Evolutionary conservation across 2,329 filamentous ascomycete genomes (phyloP).

Genomic region (Phaeosphaeria sp.): DNA sequence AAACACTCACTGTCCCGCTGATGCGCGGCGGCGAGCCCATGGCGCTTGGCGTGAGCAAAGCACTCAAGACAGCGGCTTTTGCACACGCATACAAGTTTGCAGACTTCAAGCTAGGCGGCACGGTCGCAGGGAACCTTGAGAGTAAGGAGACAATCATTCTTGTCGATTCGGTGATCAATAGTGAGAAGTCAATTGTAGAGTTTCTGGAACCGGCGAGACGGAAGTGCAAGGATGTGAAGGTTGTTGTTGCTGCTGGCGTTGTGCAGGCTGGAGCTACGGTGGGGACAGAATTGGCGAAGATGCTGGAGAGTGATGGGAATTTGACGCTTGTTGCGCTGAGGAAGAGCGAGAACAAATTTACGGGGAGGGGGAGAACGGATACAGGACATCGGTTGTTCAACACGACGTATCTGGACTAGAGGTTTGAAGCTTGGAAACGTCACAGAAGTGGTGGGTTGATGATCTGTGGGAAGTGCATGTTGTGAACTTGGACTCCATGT

Average conservation of each 20-base stretch:
- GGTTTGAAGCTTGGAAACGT: not conserved
- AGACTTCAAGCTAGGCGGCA: not conserved
- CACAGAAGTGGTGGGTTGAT: too few relatives aligned
- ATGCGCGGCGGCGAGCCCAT: slow-evolving; percentile 71
- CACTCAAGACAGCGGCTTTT: slow-evolving; percentile 60
- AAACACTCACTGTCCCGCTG: slow-evolving; percentile 64
- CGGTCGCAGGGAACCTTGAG: not conserved
- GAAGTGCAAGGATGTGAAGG: not conserved
- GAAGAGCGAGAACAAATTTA: slow-evolving; percentile 64
- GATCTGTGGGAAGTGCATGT: too few relatives aligned
- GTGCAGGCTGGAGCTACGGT: slow-evolving; percentile 53
- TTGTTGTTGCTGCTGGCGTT: slow-evolving; percentile 53
- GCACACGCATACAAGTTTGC: slow-evolving; percentile 48
- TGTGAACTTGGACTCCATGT: too few relatives aligned
- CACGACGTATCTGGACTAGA: slow-evolving; percentile 54
- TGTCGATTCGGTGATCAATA: not conserved
- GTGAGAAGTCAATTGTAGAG: not conserved
- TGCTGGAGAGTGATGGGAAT: slow-evolving; percentile 5
- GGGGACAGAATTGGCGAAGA: not conserved
- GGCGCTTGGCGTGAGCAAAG: slow-evolving; percentile 64
- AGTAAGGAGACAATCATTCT: not conserved
- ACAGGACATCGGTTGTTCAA: slow-evolving; percentile 68
- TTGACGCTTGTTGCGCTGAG: slow-evolving; percentile 59
- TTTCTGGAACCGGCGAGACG: not conserved
- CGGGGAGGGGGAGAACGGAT: slow-evolving; percentile 60